Evolutionary conservation across 202 grass and related monocot species (phyloP).

Genomic region (Brachypodium distachyon): DNA sequence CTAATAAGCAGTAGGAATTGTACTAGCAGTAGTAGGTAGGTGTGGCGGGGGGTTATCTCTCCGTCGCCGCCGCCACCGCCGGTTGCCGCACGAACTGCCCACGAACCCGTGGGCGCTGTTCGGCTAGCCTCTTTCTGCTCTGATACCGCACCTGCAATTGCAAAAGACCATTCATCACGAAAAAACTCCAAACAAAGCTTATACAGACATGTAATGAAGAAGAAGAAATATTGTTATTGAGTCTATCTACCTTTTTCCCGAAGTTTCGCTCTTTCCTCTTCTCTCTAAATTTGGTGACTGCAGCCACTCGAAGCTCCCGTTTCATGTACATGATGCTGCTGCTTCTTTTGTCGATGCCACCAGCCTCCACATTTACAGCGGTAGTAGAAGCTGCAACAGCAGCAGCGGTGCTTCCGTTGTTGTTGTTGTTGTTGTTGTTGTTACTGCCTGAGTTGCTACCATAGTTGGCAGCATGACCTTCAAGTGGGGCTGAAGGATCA

Average conservation of each 20-base stretch:
- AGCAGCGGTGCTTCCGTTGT: conserved; percentile 52
- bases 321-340: conserved; percentile 38
- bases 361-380: conserved; percentile 32
- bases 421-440: conserved; percentile 51
- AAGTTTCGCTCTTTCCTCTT: conserved; percentile 82
- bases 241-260: conserved; percentile 51
- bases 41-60: conserved; percentile 8
- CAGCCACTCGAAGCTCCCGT: conserved; percentile 34
- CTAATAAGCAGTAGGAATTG: background rate
- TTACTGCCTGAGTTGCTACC: conserved; percentile 74
- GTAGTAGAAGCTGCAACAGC: conserved; percentile 1
- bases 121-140: conserved; percentile 62
- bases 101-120: conserved; percentile 65
- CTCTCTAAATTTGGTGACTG: conserved; percentile 58
- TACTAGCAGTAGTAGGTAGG: background rate
- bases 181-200: background rate
- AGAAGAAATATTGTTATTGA: background rate
- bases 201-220: conserved; percentile 15
- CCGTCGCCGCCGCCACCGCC: background rate
- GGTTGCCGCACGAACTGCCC: conserved; percentile 70
- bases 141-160: conserved; percentile 57
- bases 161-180: background rate
- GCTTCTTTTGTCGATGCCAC: conserved; percentile 29
- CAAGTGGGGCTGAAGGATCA: conserved; percentile 30
- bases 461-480: conserved; percentile 68